phyloP scores from a whole-genome alignment of 2,329 filamentous ascomycete genomes.

The Colletotrichum sp. region DNA sequence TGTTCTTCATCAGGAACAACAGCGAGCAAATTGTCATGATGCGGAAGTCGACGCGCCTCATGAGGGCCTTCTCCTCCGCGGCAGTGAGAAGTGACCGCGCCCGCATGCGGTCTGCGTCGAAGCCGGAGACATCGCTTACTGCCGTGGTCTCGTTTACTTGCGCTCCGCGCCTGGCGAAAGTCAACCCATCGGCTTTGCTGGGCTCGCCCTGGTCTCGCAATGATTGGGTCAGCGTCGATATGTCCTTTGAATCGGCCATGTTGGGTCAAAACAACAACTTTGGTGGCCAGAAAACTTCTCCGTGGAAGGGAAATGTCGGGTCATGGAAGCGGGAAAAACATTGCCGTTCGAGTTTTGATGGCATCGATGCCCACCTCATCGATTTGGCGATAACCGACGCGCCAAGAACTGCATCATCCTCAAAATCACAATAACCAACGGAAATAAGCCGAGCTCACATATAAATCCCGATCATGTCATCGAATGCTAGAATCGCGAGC shows the following conservation, averaged over 20 bases:
- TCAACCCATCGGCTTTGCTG: constrained; percentile 10
- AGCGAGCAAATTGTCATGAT: constrained; percentile 36
- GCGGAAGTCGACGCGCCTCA: constrained; percentile 29
- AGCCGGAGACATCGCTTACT: constrained; percentile 30
- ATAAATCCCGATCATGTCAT: background rate
- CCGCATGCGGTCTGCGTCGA: constrained; percentile 40
- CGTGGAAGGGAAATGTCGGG: background rate
- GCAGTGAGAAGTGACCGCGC: constrained; percentile 27
- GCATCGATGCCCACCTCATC: background rate
- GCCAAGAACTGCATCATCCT: background rate
- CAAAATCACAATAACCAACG: background rate
- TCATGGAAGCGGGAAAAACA: background rate
- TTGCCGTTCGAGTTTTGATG: background rate
- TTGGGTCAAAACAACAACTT: background rate
- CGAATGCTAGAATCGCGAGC: background rate
- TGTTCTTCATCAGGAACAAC: constrained; percentile 45
- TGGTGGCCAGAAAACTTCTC: background rate
- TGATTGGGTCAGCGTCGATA: background rate
- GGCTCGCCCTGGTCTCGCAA: background rate
- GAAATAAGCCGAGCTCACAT: background rate
- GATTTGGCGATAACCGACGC: background rate
- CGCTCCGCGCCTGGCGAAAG: constrained; percentile 25
- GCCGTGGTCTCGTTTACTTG: constrained; percentile 18
- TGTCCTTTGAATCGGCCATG: background rate
- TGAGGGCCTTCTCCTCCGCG: constrained; percentile 28